These are phyloP conservation scores for Diaporthe batatas DNA, from an alignment of 2,329 filamentous ascomycete genomes.

Conservation along the genomic window DNA sequence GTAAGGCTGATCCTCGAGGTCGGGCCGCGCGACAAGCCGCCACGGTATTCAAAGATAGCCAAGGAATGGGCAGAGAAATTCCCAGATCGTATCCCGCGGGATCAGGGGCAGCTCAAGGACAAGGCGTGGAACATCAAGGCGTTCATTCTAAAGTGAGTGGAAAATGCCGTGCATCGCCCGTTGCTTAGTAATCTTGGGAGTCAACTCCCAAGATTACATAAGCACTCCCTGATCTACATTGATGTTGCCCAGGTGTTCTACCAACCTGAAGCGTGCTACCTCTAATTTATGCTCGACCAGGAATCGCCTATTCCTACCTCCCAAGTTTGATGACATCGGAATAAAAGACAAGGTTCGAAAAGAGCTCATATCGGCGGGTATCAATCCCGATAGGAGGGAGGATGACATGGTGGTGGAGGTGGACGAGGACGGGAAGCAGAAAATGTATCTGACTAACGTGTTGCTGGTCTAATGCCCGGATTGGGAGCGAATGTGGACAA, in stretches of 20 bases:
- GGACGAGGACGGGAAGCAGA: no score
- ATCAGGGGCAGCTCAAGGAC: not conserved
- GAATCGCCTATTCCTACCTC: not conserved
- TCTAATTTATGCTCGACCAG: not conserved
- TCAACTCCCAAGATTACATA: no score
- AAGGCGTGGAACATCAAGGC: slow-evolving; percentile 2
- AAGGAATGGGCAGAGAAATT: not conserved
- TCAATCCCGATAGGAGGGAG: not conserved
- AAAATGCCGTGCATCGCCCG: not conserved
- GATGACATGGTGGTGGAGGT: no score
- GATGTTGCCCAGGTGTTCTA: no score
- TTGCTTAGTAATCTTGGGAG: no score
- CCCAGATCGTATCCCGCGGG: not conserved
- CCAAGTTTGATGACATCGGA: not conserved
- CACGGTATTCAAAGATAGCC: not conserved
- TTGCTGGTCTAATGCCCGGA: no score
- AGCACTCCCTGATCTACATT: no score
- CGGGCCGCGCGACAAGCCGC: not conserved
- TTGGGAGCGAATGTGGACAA: no score
- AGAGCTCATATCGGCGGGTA: not conserved
- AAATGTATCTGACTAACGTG: no score
- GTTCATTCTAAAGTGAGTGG: not conserved
- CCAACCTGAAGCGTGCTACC: no score
- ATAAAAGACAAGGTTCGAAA: not conserved
- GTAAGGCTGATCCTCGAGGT: not conserved